phyloP scores from a whole-genome alignment of 805 yeast species.

The Kazachstania africana region DNA sequence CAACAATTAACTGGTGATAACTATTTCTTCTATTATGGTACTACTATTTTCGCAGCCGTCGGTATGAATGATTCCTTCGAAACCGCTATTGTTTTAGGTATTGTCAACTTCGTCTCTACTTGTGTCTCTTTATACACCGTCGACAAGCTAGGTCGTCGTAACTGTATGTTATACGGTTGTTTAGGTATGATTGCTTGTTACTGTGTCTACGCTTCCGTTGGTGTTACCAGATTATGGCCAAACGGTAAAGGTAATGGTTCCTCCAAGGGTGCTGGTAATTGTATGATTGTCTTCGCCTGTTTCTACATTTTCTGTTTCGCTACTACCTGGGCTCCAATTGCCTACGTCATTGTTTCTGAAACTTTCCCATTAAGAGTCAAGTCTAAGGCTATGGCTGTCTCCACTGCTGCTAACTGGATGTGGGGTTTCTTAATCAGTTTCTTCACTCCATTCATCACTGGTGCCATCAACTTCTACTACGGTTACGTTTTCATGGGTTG shows the following conservation, averaged over 20 bases:
- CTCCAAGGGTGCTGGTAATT: constrained; percentile 47
- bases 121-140: constrained; percentile 39
- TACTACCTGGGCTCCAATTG: constrained; percentile 66
- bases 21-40: constrained; percentile 58
- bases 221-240: constrained; percentile 36
- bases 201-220: constrained; percentile 45
- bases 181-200: constrained; percentile 35
- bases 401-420: constrained; percentile 52
- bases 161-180: constrained; percentile 36
- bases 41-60: constrained; percentile 48
- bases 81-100: constrained; percentile 48
- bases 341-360: constrained; percentile 55
- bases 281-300: constrained; percentile 61
- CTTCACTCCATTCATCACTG: constrained; percentile 57
- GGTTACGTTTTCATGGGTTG: constrained; percentile 54
- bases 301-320: constrained; percentile 65
- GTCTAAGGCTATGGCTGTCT: constrained; percentile 45
- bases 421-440: constrained; percentile 44
- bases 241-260: constrained; percentile 22
- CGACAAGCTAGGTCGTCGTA: constrained; percentile 45
- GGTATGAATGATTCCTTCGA: constrained; percentile 47
- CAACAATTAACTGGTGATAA: constrained; percentile 62
- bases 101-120: constrained; percentile 51
- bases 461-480: constrained; percentile 51
- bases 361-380: constrained; percentile 64